Percentiles rank a stretch among this genome's conserved stretches.
Evolutionary conservation across 2,329 filamentous ascomycete genomes (phyloP).

Genomic region (Arachnomyces sp.): DNA sequence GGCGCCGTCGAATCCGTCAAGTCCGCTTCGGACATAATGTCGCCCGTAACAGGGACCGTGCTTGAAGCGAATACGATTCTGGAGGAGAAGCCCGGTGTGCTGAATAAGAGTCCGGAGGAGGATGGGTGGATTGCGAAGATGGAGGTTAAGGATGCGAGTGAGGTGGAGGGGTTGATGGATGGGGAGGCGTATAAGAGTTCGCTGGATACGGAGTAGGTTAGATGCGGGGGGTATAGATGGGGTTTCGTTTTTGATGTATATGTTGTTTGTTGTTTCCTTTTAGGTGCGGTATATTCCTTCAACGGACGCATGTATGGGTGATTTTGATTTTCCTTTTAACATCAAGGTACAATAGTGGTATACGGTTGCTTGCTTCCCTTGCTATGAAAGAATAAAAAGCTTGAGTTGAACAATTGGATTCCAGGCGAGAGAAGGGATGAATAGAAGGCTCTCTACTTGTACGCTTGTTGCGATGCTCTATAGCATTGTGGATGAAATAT

Average conservation of each 20-base stretch:
- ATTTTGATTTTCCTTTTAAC: neutral
- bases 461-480: neutral
- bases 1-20: constrained; percentile 98
- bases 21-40: constrained; percentile 94
- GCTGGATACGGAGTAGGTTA: constrained; percentile 52
- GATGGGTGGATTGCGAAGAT: constrained; percentile 94
- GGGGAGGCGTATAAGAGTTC: constrained; percentile 62
- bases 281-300: neutral
- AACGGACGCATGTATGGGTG: too few relatives aligned
- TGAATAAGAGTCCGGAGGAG: constrained; percentile 85
- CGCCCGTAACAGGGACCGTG: constrained; percentile 71
- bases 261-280: constrained; percentile 3
- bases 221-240: constrained; percentile 4
- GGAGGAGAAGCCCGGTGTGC: constrained; percentile 74
- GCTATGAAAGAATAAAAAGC: too few relatives aligned
- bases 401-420: too few relatives aligned
- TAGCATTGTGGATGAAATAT: neutral
- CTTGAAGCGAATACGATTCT: constrained; percentile 64
- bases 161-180: constrained; percentile 71
- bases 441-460: too few relatives aligned
- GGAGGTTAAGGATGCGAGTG: constrained; percentile 59
- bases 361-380: too few relatives aligned
- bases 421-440: too few relatives aligned
- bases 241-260: neutral
- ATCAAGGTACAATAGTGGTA: neutral